Conservation (phyloP, 2,329 filamentous ascomycete genomes). For the Periconia sp. region DNA sequence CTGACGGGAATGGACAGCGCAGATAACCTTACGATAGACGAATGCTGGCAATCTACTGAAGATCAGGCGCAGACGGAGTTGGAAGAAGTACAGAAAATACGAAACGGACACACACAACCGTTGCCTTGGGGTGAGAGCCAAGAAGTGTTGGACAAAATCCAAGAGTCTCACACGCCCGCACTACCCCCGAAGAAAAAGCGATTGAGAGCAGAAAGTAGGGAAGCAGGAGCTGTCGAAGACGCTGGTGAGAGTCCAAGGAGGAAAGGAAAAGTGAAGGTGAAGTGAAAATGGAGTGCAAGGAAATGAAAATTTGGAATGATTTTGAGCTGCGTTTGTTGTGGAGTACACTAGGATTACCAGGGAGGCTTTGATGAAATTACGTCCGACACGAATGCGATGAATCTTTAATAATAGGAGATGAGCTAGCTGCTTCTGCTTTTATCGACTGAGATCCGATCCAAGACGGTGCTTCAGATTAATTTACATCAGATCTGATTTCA, state of each 20-base stretch:
- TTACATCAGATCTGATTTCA: too few species aligned
- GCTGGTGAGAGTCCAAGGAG: background rate
- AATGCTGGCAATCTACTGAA: conserved; percentile 18
- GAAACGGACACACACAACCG: background rate
- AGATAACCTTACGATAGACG: conserved; percentile 1
- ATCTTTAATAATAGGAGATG: too few species aligned
- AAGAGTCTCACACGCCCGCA: background rate
- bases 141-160: background rate
- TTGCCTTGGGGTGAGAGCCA: background rate
- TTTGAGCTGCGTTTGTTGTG: too few species aligned
- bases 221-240: background rate
- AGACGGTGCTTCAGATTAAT: too few species aligned
- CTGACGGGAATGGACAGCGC: background rate
- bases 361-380: too few species aligned
- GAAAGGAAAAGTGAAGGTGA: background rate
- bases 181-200: background rate
- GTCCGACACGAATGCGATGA: too few species aligned
- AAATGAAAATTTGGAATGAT: background rate
- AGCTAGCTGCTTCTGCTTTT: too few species aligned
- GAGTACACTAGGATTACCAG: too few species aligned
- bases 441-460: too few species aligned
- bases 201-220: background rate
- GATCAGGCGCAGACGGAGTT: conserved; percentile 2
- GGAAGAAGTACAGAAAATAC: background rate
- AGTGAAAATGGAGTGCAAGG: background rate